Conservation (phyloP, 1,284 basidiomycete species). For the Crucibulum cyathiforme region DNA sequence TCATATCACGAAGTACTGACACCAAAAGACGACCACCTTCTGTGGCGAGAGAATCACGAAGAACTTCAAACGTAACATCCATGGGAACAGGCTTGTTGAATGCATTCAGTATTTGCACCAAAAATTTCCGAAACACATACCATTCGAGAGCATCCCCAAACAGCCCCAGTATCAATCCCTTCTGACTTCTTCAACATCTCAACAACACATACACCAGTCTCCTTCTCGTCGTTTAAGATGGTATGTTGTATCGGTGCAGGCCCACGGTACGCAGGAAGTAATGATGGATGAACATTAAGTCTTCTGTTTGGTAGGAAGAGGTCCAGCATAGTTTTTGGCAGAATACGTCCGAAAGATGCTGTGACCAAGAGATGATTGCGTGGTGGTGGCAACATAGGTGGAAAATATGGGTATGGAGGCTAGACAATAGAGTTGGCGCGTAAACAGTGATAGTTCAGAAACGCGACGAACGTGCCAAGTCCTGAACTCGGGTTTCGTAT, state of each 20-base stretch:
- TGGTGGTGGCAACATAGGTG: conserved; percentile 25
- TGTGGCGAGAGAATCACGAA: conserved; percentile 68
- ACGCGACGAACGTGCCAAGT: conserved; percentile 55
- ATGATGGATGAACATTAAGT: conserved; percentile 93
- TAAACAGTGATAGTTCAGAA: conserved; percentile 1
- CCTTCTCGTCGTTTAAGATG: conserved; percentile 64
- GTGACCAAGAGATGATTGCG: conserved; percentile 76
- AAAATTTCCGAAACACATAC: conserved; percentile 38
- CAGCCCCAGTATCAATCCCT: conserved; percentile 67
- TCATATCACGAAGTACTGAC: conserved; percentile 69
- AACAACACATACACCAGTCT: conserved; percentile 76
- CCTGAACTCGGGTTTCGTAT: conserved; percentile 58
- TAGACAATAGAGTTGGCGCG: conserved; percentile 14
- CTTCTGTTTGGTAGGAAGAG: conserved; percentile 67
- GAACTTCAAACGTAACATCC: conserved; percentile 54
- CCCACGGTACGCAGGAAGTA: conserved; percentile 89
- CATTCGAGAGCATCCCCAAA: conserved; percentile 55
- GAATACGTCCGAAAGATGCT: conserved; percentile 92
- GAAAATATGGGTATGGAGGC: conserved; percentile 56
- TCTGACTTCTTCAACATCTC: conserved; percentile 63
- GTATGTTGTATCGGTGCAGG: conserved; percentile 93
- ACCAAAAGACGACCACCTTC: conserved; percentile 79
- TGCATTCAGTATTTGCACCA: not conserved
- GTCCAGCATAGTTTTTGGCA: conserved; percentile 71
- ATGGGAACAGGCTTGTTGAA: conserved; percentile 53